Evolutionary conservation across 805 yeast species (phyloP).

Genomic region (Candida nanaspora): DNA sequence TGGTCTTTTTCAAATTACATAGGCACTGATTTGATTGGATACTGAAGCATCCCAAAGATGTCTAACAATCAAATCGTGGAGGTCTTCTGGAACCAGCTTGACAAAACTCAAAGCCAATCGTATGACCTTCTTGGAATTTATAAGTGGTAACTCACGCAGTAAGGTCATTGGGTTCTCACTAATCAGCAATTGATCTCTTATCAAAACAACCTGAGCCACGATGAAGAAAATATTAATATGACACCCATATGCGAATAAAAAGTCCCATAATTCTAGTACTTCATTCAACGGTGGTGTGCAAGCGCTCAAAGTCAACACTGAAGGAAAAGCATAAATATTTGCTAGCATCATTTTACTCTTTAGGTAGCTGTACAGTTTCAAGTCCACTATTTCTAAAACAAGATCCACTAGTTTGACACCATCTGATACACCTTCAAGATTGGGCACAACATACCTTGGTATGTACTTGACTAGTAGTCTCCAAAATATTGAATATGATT

Average conservation of each 20-base stretch:
- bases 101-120: slow-evolving; percentile 75
- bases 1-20: slow-evolving; percentile 5
- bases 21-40: slow-evolving; percentile 17
- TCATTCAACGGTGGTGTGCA: slow-evolving; percentile 81
- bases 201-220: slow-evolving; percentile 72
- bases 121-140: slow-evolving; percentile 69
- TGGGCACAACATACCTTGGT: slow-evolving; percentile 73
- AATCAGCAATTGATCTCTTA: slow-evolving; percentile 54
- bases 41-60: slow-evolving; percentile 51
- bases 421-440: slow-evolving; percentile 73
- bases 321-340: slow-evolving; percentile 79
- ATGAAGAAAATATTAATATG: slow-evolving; percentile 81
- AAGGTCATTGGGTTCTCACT: slow-evolving; percentile 68
- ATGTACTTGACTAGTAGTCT: slow-evolving; percentile 54
- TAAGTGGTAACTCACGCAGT: slow-evolving; percentile 62
- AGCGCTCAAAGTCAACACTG: slow-evolving; percentile 77
- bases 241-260: slow-evolving; percentile 82
- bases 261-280: slow-evolving; percentile 80
- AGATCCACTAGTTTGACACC: slow-evolving; percentile 70
- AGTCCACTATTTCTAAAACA: slow-evolving; percentile 66
- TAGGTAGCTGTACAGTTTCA: slow-evolving; percentile 52
- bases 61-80: slow-evolving; percentile 56
- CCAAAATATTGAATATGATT: slow-evolving; percentile 70
- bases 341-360: slow-evolving; percentile 67
- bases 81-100: slow-evolving; percentile 59